Evolutionary conservation across 1,139 yeast species (phyloP).

Genomic region (Geotrichum armillariae): DNA sequence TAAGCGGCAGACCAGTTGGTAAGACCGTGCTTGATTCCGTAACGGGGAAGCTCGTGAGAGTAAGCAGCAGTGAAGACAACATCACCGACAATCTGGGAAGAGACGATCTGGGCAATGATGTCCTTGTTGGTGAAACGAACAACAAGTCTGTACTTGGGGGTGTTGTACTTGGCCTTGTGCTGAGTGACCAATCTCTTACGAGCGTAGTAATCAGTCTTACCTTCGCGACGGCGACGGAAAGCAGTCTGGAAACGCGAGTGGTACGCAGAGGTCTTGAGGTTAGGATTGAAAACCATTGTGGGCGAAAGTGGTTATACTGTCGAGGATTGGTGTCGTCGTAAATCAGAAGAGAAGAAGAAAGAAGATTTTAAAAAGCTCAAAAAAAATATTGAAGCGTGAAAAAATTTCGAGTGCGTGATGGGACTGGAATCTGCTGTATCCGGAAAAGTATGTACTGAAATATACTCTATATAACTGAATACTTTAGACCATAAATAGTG

Average conservation of each 20-base stretch:
- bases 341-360: slow-evolving; percentile 14
- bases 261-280: slow-evolving; percentile 84
- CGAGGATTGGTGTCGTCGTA: slow-evolving; percentile 1
- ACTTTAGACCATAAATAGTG: background rate
- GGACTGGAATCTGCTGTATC: background rate
- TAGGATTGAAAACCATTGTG: slow-evolving; percentile 72
- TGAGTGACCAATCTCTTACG: slow-evolving; percentile 99
- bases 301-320: slow-evolving; percentile 9
- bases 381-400: background rate
- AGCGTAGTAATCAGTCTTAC: slow-evolving; percentile 99
- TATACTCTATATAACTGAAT: background rate
- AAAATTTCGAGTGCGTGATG: background rate
- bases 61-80: slow-evolving; percentile 96
- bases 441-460: background rate
- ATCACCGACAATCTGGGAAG: slow-evolving; percentile 98
- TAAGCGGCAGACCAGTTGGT: slow-evolving; percentile 99
- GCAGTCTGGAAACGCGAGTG: slow-evolving; percentile 99
- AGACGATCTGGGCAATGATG: slow-evolving; percentile 95
- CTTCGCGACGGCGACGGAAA: slow-evolving; percentile 99
- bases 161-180: slow-evolving; percentile 99
- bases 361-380: background rate
- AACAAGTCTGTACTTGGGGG: slow-evolving; percentile 99
- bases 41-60: slow-evolving; percentile 97
- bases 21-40: slow-evolving; percentile 98
- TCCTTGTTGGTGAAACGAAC: slow-evolving; percentile 99